A percentile compares a stretch with the other conserved stretches of the same genome.
Evolutionary conservation across 148 eudicot species (phyloP).

Genomic region (Camellia lanceoleosa): DNA sequence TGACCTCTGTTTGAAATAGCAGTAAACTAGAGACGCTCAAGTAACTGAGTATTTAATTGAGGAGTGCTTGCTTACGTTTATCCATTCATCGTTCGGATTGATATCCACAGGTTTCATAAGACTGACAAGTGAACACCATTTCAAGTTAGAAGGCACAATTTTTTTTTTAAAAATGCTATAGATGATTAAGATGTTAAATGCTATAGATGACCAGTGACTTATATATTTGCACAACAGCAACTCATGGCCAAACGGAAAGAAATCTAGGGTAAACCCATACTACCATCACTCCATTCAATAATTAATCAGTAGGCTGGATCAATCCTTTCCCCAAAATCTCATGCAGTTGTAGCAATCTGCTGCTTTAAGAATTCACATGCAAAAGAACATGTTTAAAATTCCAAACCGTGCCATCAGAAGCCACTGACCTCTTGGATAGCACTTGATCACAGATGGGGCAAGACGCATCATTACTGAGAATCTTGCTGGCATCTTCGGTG

Average conservation of each 20-base stretch:
- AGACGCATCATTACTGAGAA: constrained; percentile 76
- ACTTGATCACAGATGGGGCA: constrained; percentile 96
- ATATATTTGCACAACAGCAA: background rate
- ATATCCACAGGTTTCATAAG: constrained; percentile 85
- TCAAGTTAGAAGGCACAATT: constrained; percentile 8
- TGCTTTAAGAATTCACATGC: background rate
- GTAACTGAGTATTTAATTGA: background rate
- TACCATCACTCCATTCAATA: background rate
- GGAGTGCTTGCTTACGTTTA: constrained; percentile 58
- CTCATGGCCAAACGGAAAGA: background rate
- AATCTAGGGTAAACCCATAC: background rate
- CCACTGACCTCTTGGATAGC: constrained; percentile 73
- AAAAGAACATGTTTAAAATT: background rate
- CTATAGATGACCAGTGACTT: background rate
- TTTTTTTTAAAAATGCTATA: background rate
- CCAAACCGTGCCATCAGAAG: background rate
- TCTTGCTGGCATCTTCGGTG: constrained; percentile 79
- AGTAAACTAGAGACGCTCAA: background rate
- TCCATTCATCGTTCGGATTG: constrained; percentile 86
- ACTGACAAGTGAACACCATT: constrained; percentile 38
- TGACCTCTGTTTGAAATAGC: background rate
- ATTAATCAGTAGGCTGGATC: background rate
- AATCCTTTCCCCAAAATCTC: background rate
- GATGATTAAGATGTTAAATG: background rate
- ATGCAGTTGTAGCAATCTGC: background rate